Base-by-base conservation (phyloP, 2,329 filamentous ascomycete genomes). In the Taxawa tesnikishii region DNA sequence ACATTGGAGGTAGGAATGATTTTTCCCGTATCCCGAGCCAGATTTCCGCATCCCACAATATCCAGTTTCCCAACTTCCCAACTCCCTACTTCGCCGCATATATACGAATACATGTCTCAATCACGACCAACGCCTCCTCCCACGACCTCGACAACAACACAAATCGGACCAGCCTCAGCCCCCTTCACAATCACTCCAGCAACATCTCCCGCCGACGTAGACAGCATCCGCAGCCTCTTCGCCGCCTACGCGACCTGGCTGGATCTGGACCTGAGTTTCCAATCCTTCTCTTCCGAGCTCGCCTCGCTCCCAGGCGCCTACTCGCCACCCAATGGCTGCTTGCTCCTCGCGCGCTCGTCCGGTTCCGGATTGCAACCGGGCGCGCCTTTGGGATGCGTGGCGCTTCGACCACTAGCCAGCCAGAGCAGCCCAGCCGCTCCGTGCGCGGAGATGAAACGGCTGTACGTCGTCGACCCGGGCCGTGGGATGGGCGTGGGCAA, bases 211-310 rank as follows among this genome's bases (percentile, higher is more conserved):
- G 32, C 49, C 25, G 67, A 73, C 36, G 43, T 62, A 15, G 31
- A 46, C 14, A 50, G 49, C 12, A 55, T 53, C 13, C 40, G 33
- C 9, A 26, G 31, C 11, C 49, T 64, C 14, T 63, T 64, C 42
- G 44, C 45, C 26, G 51, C 45, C 24, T 63, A 62, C 41, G 52
- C 56, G 5, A 31, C 46, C 14, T 57, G 60, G 2, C 54, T 75
- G 1, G 55, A 56, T 13, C 58, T 75, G 31, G 69, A 72, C 41
- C 65, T 75, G 21, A 56, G 59, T 8, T 76, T 70, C 44, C 71
- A 76, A 47, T 55, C 60, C 37, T 75, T 73, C 49, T 45, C 57
- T 7, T 44, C 55, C 7, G 72, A 76, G 46, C 54, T 76, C 13
- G 51, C 58, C 5, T 54, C 48, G 6, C 50, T 76, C 11, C 71